Percentiles rank a stretch among this genome's conserved stretches.
phyloP scores from a whole-genome alignment of 345 rosid genomes.

The Streptanthus diversifolius region DNA sequence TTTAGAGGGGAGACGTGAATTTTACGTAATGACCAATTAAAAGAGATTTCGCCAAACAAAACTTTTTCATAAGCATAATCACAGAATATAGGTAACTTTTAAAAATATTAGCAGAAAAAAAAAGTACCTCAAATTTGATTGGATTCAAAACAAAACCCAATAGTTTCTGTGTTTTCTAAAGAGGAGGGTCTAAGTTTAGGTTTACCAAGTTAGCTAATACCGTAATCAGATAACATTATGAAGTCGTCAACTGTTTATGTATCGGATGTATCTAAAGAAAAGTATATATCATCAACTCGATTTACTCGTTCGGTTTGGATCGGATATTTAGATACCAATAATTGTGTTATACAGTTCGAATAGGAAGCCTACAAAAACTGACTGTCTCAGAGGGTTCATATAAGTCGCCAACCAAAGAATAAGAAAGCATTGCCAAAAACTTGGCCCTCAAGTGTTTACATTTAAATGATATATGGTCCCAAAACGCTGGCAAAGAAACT shows the following conservation, averaged over 20 bases:
- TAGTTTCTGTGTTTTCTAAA: background rate
- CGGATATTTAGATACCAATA: background rate
- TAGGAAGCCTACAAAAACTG: background rate
- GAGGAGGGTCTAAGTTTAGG: background rate
- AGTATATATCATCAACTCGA: too few relatives aligned
- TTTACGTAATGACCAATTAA: constrained; percentile 24
- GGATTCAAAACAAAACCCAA: background rate
- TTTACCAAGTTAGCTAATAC: too few relatives aligned
- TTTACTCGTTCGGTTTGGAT: background rate
- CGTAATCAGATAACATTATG: too few relatives aligned
- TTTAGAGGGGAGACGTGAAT: constrained; percentile 25
- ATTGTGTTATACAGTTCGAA: background rate
- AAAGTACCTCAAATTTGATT: background rate
- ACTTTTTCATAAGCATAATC: constrained; percentile 18
- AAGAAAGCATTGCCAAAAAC: constrained; percentile 9
- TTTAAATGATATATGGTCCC: constrained; percentile 16
- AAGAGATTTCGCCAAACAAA: constrained; percentile 16
- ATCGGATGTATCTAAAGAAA: too few relatives aligned
- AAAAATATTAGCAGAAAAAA: background rate
- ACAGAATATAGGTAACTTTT: background rate
- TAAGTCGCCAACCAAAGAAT: background rate
- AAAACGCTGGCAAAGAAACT: constrained; percentile 1
- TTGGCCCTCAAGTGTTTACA: constrained; percentile 13
- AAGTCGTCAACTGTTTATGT: too few relatives aligned
- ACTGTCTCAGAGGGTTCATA: background rate